Percentiles rank a stretch among this genome's conserved stretches.
Evolutionary conservation across 2,329 filamentous ascomycete species (phyloP).

Genomic region (Neoarthrinium moseri): DNA sequence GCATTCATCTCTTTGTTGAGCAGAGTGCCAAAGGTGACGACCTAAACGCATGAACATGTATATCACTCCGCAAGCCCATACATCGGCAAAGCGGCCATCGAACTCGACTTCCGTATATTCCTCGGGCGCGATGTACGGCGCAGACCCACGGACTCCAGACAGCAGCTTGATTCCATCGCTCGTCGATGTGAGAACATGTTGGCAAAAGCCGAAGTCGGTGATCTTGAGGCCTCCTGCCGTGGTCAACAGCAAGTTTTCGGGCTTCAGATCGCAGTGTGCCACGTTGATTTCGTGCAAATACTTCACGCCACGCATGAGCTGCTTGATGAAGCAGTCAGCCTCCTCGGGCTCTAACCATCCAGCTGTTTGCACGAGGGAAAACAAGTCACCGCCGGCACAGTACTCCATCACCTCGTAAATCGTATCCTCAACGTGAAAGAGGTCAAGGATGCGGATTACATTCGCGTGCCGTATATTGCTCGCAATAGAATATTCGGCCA

Average conservation of each 20-base stretch:
- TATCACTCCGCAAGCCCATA: conserved; percentile 97
- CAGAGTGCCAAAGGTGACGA: conserved; percentile 92
- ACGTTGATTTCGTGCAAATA: conserved; percentile 99
- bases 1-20: conserved; percentile 95
- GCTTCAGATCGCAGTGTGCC: conserved; percentile 93
- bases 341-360: conserved; percentile 89
- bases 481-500: conserved; percentile 96
- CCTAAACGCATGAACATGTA: conserved; percentile 99
- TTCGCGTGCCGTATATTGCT: conserved; percentile 95
- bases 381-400: conserved; percentile 92
- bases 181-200: conserved; percentile 99
- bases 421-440: conserved; percentile 67
- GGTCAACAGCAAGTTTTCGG: conserved; percentile 91
- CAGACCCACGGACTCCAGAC: conserved; percentile 90
- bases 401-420: conserved; percentile 99
- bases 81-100: conserved; percentile 89
- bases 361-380: conserved; percentile 85
- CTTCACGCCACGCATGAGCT: conserved; percentile 97
- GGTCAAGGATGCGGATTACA: conserved; percentile 93
- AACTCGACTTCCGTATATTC: conserved; percentile 95
- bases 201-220: conserved; percentile 96
- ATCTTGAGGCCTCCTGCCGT: conserved; percentile 92
- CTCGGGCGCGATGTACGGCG: conserved; percentile 95
- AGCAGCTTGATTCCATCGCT: conserved; percentile 98
- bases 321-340: conserved; percentile 98